Conservation (phyloP, 2,329 filamentous ascomycete species). For the Aureobasidium sp. region DNA sequence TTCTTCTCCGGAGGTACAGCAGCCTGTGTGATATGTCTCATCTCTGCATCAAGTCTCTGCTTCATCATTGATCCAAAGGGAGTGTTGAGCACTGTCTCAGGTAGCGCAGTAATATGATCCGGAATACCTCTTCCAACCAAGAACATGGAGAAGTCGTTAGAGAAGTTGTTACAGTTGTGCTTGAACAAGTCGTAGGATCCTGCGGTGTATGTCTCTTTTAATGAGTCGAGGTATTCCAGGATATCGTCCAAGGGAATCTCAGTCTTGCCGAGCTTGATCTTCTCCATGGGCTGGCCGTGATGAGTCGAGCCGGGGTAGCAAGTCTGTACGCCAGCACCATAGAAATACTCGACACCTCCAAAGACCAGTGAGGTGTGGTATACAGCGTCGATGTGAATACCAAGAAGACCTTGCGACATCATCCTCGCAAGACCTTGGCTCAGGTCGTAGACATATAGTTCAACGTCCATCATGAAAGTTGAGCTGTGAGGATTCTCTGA, state of each 20-base stretch:
- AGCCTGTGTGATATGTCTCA: conserved; percentile 55
- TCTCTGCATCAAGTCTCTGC: conserved; percentile 61
- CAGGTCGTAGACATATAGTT: conserved; percentile 46
- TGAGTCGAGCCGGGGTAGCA: conserved; percentile 77
- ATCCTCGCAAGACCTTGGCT: conserved; percentile 35
- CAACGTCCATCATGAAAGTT: conserved; percentile 36
- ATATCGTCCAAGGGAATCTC: conserved; percentile 73
- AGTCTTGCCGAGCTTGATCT: conserved; percentile 65
- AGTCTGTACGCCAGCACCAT: conserved; percentile 77
- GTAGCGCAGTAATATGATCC: conserved; percentile 74
- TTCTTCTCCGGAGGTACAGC: conserved; percentile 35
- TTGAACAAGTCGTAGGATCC: conserved; percentile 74
- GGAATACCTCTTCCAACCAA: conserved; percentile 83
- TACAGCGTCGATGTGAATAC: conserved; percentile 75
- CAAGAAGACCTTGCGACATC: conserved; percentile 52
- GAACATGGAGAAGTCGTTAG: conserved; percentile 85
- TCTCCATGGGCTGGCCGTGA: conserved; percentile 74
- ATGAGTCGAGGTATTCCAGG: conserved; percentile 76
- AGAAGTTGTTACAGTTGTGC: conserved; percentile 98
- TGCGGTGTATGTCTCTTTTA: conserved; percentile 73
- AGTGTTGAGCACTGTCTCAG: conserved; percentile 74
- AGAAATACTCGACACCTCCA: conserved; percentile 79
- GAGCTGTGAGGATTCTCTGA: neutral
- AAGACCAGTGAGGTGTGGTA: conserved; percentile 92
- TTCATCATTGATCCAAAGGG: conserved; percentile 83